These are phyloP conservation scores for Lichtheimia ornata DNA, from an alignment of 371 early-diverging fungal genomes.

Conservation along the genomic window DNA sequence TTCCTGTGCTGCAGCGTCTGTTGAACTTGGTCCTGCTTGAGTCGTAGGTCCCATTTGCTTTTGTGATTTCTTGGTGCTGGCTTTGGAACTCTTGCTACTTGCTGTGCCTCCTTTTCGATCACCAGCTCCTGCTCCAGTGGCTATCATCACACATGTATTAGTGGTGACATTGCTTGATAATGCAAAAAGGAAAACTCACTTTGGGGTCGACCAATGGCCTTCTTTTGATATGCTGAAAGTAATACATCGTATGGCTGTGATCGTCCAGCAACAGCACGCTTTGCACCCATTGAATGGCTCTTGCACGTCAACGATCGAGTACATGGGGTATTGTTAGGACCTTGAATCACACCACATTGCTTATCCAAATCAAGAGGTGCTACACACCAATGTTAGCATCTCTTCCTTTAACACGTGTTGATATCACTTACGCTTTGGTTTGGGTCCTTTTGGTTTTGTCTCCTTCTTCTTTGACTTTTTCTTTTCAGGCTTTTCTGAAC, in stretches of 20 bases:
- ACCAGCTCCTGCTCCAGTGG: too few species aligned
- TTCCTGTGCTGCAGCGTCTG: slow-evolving; percentile 6
- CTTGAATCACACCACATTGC: slow-evolving; percentile 77
- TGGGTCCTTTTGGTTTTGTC: slow-evolving; percentile 35
- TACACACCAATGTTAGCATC: slow-evolving; percentile 8
- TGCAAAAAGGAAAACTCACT: slow-evolving; percentile 24
- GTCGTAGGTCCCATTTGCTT: too few species aligned
- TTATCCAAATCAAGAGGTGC: slow-evolving; percentile 78
- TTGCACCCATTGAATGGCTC: slow-evolving; percentile 83
- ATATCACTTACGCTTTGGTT: slow-evolving; percentile 35
- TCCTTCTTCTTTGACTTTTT: slow-evolving; percentile 32
- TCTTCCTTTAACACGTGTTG: too few species aligned
- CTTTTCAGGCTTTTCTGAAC: background rate
- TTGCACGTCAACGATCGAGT: slow-evolving; percentile 86
- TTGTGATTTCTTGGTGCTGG: too few species aligned
- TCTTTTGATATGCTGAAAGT: slow-evolving; percentile 70
- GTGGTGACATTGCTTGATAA: too few species aligned
- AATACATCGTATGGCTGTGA: slow-evolving; percentile 76
- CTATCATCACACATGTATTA: too few species aligned
- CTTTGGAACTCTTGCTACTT: too few species aligned
- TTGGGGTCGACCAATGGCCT: slow-evolving; percentile 48
- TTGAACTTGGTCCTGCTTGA: too few species aligned
- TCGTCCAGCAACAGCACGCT: slow-evolving; percentile 76
- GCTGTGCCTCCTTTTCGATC: too few species aligned
- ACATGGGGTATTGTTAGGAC: slow-evolving; percentile 64